Evolutionary conservation across 2,329 filamentous ascomycete species (phyloP), one percentile per base, ranked within the genome.

Genomic region (Calonectria honghensis): DNA sequence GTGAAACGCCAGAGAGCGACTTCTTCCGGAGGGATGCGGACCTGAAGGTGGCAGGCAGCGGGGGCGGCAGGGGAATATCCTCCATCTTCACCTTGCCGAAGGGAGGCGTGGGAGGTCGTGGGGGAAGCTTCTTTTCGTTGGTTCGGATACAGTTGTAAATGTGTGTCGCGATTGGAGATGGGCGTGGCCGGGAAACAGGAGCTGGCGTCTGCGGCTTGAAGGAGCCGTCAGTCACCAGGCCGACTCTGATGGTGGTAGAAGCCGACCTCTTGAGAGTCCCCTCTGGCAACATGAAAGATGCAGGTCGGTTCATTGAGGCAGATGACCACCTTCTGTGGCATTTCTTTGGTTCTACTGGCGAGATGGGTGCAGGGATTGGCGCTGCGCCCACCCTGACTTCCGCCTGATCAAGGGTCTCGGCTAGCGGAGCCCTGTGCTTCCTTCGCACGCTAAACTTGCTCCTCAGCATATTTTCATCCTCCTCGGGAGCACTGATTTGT

Each of bases 281-380:
- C 29, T 57, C 18, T n/a, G 31, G 52, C 29, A 57, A 20, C 4
- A 5, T n/a, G 9, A 11, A 32, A 5, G 18, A 31, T n/a, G 2
- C 31, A n/a, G 52, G 52, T 57, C 52, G 52, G 31, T 13, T n/a
- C 45, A 48, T 48, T 1, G 45, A 48, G 18, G 29, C 52, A 20
- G 52, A 57, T n/a, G 52, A 57, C 52, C 52, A 57, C 9, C 52
- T 57, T n/a, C 52, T 31, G 18, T 57, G 52, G 52, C 52, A 57
- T 14, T 32, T 31, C 52, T 57, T 57, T 57, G 52, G 52, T n/a
- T 57, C 52, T 31, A n/a, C 52, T 11, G 52, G 52, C 9, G 31
- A 20, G 31, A 57, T 35, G 9, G 31, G 52, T 20, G 52, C 31
- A 57, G 52, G 52, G 27, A 35, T 35, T n/a, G 52, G 52, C 5